A percentile compares a stretch with the other conserved stretches of the same genome.
These are phyloP conservation scores for Podaxis rugospora DNA, from an alignment of 768 basidiomycete species.

Conservation along the genomic window DNA sequence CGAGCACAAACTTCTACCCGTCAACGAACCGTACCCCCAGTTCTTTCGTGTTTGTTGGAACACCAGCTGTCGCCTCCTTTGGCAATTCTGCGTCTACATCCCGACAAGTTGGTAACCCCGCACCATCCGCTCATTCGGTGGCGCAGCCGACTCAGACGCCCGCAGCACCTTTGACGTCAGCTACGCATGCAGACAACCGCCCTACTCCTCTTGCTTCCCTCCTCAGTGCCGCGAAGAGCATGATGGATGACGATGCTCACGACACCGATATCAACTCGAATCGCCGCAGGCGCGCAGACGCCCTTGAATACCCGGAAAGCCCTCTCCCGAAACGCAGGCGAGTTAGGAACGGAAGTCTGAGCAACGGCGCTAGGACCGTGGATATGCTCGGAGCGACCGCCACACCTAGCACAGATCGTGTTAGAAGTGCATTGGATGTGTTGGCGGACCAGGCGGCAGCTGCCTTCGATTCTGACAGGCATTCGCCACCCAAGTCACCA, in stretches of 20 bases:
- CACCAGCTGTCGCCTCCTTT: slow-evolving; percentile 16
- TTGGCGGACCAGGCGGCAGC: slow-evolving; percentile 70
- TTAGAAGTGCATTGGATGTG: slow-evolving; percentile 62
- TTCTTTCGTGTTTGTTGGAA: slow-evolving; percentile 24
- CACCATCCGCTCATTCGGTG: neutral
- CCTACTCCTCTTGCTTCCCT: slow-evolving; percentile 52
- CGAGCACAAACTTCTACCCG: neutral
- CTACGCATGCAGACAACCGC: slow-evolving; percentile 14
- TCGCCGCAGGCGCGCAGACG: slow-evolving; percentile 18
- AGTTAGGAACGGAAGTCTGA: slow-evolving; percentile 13
- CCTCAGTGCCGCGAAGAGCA: slow-evolving; percentile 54
- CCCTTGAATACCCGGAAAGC: slow-evolving; percentile 27
- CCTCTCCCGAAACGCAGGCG: slow-evolving; percentile 32
- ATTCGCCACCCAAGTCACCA: slow-evolving; percentile 6
- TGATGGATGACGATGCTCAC: slow-evolving; percentile 40
- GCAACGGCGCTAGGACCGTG: neutral
- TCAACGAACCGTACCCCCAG: slow-evolving; percentile 13
- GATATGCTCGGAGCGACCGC: slow-evolving; percentile 6
- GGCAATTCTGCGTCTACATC: slow-evolving; percentile 13
- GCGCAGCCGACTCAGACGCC: slow-evolving; percentile 1
- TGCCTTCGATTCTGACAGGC: slow-evolving; percentile 35
- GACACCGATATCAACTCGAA: slow-evolving; percentile 11
- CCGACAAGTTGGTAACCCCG: slow-evolving; percentile 1
- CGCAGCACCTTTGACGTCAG: slow-evolving; percentile 7
- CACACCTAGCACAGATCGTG: slow-evolving; percentile 18